Base-by-base conservation (phyloP, 1,139 yeast species). In the Hemisphaericaspora lyxosophila region DNA sequence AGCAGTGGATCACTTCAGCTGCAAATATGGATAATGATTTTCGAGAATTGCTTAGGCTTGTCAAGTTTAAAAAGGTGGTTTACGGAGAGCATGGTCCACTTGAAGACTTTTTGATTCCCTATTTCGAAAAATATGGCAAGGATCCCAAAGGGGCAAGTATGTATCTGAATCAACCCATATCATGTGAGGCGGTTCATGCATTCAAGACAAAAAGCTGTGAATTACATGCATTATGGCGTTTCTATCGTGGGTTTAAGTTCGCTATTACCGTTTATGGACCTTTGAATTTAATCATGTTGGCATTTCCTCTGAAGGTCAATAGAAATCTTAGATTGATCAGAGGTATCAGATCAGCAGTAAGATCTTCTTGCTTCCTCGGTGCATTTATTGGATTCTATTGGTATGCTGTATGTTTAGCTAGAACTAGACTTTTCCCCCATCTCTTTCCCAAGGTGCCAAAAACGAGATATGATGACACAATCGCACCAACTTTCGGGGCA, bases 1-100 rank as follows among this genome's bases (percentile, higher is more conserved):
- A 61, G 22, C 57, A 59, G 37, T 65, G 71, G 71, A 64, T 65
- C 42, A 64, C 71, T 4, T 57, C 65, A n/a, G 71, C 71, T 14
- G 71, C 71, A 7, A 60, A 60, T 41, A 64, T 65, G 71, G 71
- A 65, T 43, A 49, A 50, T 17, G 70, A 62, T 33, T 39, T 65
- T 9, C 42, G 61, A 11, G 50, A 50, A 18, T 45, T 51, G 6
- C 51, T 64, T 35, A 51, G 49, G 35, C 53, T 50, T 13, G 18
- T 65, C 13, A 55, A 55, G 30, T 48, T 54, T 7, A 59, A 60
- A 7, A 43, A 46, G 6, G 37, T 58, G 16, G 42, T 47, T 14
- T 65, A 65, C 43, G 70, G 70, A n/a, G 42, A 51, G 24, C 47
- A 43, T 9, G 49, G 54, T 7, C 54, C 57, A 4, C 43, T 48